A percentile compares a stretch with the other conserved stretches of the same genome.
Conservation (phyloP, 768 basidiomycete species). For the Tephrocybe sp. region DNA sequence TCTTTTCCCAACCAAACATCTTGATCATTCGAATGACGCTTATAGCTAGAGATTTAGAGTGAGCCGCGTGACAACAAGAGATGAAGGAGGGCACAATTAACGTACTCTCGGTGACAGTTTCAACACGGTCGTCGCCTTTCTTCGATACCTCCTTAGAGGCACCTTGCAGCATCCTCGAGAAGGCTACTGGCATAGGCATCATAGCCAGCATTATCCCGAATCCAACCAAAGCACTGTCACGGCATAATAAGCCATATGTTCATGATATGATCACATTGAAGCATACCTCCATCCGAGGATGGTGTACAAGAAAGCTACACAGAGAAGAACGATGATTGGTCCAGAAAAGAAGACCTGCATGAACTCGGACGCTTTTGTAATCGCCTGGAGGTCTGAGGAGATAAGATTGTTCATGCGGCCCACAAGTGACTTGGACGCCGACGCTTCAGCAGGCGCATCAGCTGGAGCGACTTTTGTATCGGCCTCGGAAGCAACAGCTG, state of each 20-base stretch:
- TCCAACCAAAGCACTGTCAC: constrained; percentile 54
- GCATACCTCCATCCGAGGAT: constrained; percentile 46
- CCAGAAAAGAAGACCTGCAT: constrained; percentile 32
- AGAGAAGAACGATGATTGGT: constrained; percentile 36
- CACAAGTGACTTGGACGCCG: constrained; percentile 34
- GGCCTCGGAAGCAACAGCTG: constrained; percentile 1
- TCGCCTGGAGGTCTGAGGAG: constrained; percentile 52
- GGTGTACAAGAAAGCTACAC: constrained; percentile 41
- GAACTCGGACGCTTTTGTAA: constrained; percentile 33
- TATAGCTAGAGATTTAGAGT: constrained; percentile 39
- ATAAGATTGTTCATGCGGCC: constrained; percentile 80
- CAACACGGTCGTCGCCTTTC: constrained; percentile 56
- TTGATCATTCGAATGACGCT: constrained; percentile 67
- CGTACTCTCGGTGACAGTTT: constrained; percentile 59
- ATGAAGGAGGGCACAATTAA: constrained; percentile 16
- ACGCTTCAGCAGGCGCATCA: constrained; percentile 8
- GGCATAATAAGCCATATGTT: background rate
- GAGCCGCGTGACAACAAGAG: background rate
- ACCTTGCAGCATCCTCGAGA: constrained; percentile 44
- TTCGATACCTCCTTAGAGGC: constrained; percentile 49
- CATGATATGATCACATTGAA: constrained; percentile 2
- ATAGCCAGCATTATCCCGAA: constrained; percentile 47
- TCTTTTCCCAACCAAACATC: constrained; percentile 66
- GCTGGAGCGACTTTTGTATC: constrained; percentile 8
- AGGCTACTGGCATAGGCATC: constrained; percentile 54